These are phyloP conservation scores for Xerocomus brunneocitrinus DNA, from an alignment of 768 basidiomycete genomes.

Conservation along the genomic window DNA sequence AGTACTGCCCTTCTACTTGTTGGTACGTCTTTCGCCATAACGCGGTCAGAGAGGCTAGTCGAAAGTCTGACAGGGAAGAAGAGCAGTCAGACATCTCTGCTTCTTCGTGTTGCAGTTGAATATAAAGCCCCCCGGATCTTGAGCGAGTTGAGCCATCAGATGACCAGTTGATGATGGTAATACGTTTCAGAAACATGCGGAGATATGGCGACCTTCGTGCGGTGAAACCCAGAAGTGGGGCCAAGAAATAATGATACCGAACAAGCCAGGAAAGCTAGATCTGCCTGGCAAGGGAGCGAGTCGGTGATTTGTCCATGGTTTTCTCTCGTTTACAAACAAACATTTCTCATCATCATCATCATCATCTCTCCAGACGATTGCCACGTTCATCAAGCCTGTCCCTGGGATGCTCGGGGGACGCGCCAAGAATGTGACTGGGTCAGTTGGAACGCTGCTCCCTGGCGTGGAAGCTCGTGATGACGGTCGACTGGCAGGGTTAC, in stretches of 20 bases:
- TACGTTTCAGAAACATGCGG: constrained; percentile 4
- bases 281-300: no score
- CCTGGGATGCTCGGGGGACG: constrained; percentile 45
- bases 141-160: constrained; percentile 8
- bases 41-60: not conserved
- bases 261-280: not conserved
- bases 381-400: constrained; percentile 28
- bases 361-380: constrained; percentile 38
- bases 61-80: not conserved
- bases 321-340: no score
- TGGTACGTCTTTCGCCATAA: constrained; percentile 42
- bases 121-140: not conserved
- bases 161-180: constrained; percentile 7
- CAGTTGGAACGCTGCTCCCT: constrained; percentile 56
- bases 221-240: not conserved
- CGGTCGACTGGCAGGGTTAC: constrained; percentile 58
- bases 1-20: constrained; percentile 61
- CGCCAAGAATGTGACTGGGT: constrained; percentile 37
- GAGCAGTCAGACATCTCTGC: not conserved
- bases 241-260: not conserved
- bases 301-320: no score
- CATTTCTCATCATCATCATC: no score
- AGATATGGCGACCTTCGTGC: not conserved
- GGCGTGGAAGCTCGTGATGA: constrained; percentile 64
- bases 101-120: constrained; percentile 1